Evolutionary conservation across 2,329 filamentous ascomycete species (phyloP).

Genomic region (Stagonosporopsis rhizophila): DNA sequence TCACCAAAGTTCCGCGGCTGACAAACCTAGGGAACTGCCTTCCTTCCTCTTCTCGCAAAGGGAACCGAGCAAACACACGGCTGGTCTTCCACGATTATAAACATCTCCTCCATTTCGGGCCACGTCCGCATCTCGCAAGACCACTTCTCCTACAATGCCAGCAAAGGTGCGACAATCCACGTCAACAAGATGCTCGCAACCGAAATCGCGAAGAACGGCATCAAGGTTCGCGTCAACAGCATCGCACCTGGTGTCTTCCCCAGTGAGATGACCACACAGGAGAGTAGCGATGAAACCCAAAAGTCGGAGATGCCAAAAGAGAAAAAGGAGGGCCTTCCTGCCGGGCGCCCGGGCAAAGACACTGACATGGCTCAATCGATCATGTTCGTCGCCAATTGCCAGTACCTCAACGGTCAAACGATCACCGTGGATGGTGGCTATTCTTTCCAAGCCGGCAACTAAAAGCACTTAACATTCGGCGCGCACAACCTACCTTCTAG

Average conservation of each 20-base stretch:
- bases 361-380: constrained; percentile 52
- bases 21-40: constrained; percentile 45
- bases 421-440: constrained; percentile 64
- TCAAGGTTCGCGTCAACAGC: constrained; percentile 64
- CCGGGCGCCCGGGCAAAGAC: constrained; percentile 63
- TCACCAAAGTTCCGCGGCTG: not conserved
- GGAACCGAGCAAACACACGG: constrained; percentile 51
- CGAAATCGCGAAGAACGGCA: constrained; percentile 58
- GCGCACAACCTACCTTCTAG: constrained; percentile 4
- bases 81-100: constrained; percentile 56
- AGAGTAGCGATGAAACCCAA: constrained; percentile 58
- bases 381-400: constrained; percentile 60
- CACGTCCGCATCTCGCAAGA: constrained; percentile 56
- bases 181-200: constrained; percentile 63
- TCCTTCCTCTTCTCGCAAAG: constrained; percentile 56
- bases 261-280: constrained; percentile 63
- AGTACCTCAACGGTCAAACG: constrained; percentile 59
- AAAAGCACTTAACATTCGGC: constrained; percentile 5
- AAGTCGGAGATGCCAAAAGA: constrained; percentile 63
- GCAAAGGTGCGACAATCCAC: constrained; percentile 61
- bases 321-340: constrained; percentile 59
- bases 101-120: constrained; percentile 56
- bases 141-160: constrained; percentile 58
- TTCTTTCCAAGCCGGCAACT: constrained; percentile 45
- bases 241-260: constrained; percentile 66